Percentiles rank a stretch among this genome's conserved stretches.
phyloP scores from a whole-genome alignment of 768 basidiomycete species.

The Boletellus sp. region DNA sequence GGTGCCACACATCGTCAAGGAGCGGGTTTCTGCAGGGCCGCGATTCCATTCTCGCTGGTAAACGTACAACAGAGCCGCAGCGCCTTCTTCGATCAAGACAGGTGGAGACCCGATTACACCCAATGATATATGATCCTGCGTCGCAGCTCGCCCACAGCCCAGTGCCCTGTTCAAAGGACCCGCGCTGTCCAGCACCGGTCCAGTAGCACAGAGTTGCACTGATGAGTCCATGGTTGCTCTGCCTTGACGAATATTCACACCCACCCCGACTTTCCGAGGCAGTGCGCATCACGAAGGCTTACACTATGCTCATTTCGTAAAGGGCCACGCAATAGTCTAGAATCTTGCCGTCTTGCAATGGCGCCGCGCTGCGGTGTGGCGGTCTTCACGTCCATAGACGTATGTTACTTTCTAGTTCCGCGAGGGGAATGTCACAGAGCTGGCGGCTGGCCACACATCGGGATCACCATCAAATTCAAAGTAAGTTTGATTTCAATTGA shows the following conservation, averaged over 20 bases:
- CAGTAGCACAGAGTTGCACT: conserved; percentile 2
- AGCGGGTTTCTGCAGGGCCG: conserved; percentile 14
- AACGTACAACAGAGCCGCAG: conserved; percentile 20
- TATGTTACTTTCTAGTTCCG: conserved; percentile 4
- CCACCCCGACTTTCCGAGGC: conserved; percentile 5
- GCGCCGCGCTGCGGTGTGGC: conserved; percentile 8
- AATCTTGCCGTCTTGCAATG: background rate
- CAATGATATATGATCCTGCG: conserved; percentile 13
- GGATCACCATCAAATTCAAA: conserved; percentile 13
- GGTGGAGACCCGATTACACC: conserved; percentile 17
- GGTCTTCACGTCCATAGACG: conserved; percentile 7
- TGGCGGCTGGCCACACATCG: conserved; percentile 2
- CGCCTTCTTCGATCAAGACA: conserved; percentile 23
- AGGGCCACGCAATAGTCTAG: conserved; percentile 3
- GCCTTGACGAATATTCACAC: background rate
- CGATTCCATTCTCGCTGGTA: conserved; percentile 20
- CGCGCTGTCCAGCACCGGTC: conserved; percentile 2
- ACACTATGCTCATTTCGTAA: conserved; percentile 14
- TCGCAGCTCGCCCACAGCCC: conserved; percentile 24
- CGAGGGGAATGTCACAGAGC: conserved; percentile 5
- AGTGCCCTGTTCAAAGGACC: conserved; percentile 12
- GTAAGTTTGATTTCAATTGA: conserved; percentile 4
- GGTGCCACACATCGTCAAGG: conserved; percentile 4
- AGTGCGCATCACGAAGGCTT: background rate
- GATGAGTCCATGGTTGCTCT: conserved; percentile 3